A percentile compares a stretch with the other conserved stretches of the same genome.
Evolutionary conservation across 1,284 basidiomycete species (phyloP).

Genomic region (Ceratobasidium theobromae): DNA sequence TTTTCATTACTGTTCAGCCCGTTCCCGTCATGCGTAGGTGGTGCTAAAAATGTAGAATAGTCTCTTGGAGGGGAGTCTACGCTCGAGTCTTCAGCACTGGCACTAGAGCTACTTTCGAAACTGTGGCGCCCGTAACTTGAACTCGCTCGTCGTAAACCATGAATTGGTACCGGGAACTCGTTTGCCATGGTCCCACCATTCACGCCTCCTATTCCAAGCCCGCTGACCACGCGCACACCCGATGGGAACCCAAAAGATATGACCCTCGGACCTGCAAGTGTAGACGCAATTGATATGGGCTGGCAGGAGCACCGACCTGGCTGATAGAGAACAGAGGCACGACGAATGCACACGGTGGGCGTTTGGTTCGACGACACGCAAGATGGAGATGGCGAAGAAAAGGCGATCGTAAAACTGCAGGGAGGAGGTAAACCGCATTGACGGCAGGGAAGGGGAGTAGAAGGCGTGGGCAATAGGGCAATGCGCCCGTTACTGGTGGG

Average conservation of each 20-base stretch:
- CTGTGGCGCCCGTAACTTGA: constrained; percentile 59
- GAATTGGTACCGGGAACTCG: constrained; percentile 72
- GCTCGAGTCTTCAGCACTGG: not conserved
- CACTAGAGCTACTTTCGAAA: constrained; percentile 31
- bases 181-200: constrained; percentile 39
- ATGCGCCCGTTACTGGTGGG: not conserved
- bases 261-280: constrained; percentile 20
- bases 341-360: constrained; percentile 7
- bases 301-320: constrained; percentile 28
- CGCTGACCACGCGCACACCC: constrained; percentile 19
- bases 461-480: constrained; percentile 4
- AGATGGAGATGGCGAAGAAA: not conserved
- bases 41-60: constrained; percentile 15
- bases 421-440: constrained; percentile 9
- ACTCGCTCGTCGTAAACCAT: constrained; percentile 68
- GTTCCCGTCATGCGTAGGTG: not conserved
- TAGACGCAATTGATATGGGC: constrained; percentile 19
- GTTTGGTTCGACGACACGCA: not conserved
- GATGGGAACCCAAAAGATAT: constrained; percentile 28
- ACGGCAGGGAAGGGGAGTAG: constrained; percentile 19
- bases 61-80: not conserved
- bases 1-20: not conserved
- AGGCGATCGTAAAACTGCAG: constrained; percentile 14
- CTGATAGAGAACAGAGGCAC: constrained; percentile 22
- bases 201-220: not conserved